Evolutionary conservation across 2,329 filamentous ascomycete genomes (phyloP).

Genomic region (Colletotrichum sp.): DNA sequence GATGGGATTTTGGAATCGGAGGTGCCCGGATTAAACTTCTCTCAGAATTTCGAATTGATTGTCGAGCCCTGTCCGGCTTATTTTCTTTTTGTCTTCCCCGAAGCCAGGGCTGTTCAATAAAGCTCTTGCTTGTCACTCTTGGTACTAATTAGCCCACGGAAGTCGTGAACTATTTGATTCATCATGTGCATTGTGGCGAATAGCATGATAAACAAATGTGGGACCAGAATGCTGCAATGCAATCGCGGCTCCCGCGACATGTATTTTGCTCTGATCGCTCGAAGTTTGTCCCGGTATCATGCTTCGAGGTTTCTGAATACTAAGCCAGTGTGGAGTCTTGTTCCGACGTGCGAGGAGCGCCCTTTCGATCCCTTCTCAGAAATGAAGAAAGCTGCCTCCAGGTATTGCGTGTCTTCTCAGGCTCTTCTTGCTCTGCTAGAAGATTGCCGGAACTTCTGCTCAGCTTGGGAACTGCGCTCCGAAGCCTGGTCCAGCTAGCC

Average conservation of each 20-base stretch:
- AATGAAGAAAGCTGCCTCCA: neutral
- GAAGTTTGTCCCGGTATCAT: too few relatives aligned
- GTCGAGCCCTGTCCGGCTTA: fast-evolving
- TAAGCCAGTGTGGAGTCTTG: neutral
- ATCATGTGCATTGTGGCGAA: neutral
- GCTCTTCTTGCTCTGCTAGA: neutral
- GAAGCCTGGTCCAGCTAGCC: neutral
- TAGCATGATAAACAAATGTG: neutral
- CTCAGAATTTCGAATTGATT: neutral
- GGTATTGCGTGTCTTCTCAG: neutral
- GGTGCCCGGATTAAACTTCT: neutral
- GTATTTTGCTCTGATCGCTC: too few relatives aligned
- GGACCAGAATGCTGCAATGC: too few relatives aligned
- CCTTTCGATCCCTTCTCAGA: fast-evolving
- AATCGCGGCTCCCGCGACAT: too few relatives aligned
- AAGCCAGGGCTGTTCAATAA: neutral
- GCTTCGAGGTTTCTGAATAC: too few relatives aligned
- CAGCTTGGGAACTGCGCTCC: fast-evolving
- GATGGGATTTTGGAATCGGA: neutral
- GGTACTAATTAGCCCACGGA: neutral
- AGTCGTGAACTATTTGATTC: fast-evolving
- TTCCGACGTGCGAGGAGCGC: neutral
- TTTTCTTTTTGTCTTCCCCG: fast-evolving
- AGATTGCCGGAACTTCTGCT: neutral
- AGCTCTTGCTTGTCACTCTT: fast-evolving